phyloP scores from a whole-genome alignment of 2,329 filamentous ascomycete species.

The Aspergillus hortae region DNA sequence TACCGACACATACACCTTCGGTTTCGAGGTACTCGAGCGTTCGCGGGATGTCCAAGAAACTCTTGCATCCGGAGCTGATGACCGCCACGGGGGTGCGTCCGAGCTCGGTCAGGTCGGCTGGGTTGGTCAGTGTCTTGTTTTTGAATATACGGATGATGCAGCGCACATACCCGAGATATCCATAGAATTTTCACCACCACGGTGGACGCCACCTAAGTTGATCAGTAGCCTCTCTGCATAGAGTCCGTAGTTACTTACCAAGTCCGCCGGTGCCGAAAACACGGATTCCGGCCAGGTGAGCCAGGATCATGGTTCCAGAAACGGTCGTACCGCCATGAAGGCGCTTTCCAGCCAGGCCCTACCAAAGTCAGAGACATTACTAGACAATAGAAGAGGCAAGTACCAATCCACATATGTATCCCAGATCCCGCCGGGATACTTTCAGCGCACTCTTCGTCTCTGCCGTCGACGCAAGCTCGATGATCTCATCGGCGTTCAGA shows the following conservation, averaged over 20 bases:
- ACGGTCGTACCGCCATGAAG: constrained; percentile 91
- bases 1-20: constrained; percentile 72
- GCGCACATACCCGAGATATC: constrained; percentile 66
- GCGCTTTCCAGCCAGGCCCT: constrained; percentile 63
- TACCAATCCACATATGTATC: constrained; percentile 75
- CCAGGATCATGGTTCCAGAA: constrained; percentile 86
- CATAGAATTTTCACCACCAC: constrained; percentile 79
- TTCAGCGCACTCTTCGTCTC: constrained; percentile 69
- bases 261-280: constrained; percentile 94
- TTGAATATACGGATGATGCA: not conserved
- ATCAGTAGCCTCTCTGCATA: constrained; percentile 11
- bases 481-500: constrained; percentile 67
- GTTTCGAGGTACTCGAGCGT: constrained; percentile 80
- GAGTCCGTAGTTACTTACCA: constrained; percentile 37
- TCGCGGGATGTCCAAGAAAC: constrained; percentile 85
- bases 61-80: constrained; percentile 87
- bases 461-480: constrained; percentile 63
- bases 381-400: constrained; percentile 19
- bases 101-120: constrained; percentile 87
- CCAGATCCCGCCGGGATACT: constrained; percentile 81
- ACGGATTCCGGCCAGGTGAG: constrained; percentile 79
- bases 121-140: not conserved
- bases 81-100: constrained; percentile 86
- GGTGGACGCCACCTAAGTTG: constrained; percentile 73
- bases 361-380: not conserved